Conservation (phyloP, 495 filamentous ascomycete species). For the Neurospora intermedia region DNA sequence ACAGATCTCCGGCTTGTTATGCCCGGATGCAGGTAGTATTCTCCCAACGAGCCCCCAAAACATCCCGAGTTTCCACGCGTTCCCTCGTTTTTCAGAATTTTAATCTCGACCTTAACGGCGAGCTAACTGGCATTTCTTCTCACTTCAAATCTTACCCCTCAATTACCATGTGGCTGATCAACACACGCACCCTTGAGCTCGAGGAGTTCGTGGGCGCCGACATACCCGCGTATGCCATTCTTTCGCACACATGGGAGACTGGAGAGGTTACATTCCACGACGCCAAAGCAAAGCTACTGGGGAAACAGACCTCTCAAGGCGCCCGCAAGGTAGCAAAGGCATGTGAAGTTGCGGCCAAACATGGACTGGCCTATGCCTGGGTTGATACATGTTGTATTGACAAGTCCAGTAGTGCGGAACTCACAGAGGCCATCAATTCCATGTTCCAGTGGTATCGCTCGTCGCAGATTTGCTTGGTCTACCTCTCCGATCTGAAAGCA, state of each 20-base stretch:
- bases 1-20: not conserved
- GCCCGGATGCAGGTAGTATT: not conserved
- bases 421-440: slow-evolving; percentile 26
- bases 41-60: not conserved
- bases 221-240: slow-evolving; percentile 31
- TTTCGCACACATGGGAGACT: slow-evolving; percentile 34
- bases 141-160: not conserved
- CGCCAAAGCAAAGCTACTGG: not conserved
- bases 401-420: slow-evolving; percentile 24
- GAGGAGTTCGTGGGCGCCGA: slow-evolving; percentile 19
- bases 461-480: slow-evolving; percentile 24
- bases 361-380: slow-evolving; percentile 14
- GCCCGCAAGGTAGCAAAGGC: slow-evolving; percentile 1
- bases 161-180: slow-evolving; percentile 27
- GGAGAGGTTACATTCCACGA: slow-evolving; percentile 24
- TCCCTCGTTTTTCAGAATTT: not conserved
- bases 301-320: not conserved
- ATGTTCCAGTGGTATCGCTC: slow-evolving; percentile 28
- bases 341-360: not conserved
- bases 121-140: not conserved
- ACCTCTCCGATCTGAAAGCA: slow-evolving; percentile 3
- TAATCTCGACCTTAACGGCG: not conserved
- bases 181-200: slow-evolving; percentile 23
- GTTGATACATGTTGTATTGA: slow-evolving; percentile 24
- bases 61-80: not conserved